Base-by-base conservation (phyloP, 331 rosid genomes). In the Cucumis variabilis region DNA sequence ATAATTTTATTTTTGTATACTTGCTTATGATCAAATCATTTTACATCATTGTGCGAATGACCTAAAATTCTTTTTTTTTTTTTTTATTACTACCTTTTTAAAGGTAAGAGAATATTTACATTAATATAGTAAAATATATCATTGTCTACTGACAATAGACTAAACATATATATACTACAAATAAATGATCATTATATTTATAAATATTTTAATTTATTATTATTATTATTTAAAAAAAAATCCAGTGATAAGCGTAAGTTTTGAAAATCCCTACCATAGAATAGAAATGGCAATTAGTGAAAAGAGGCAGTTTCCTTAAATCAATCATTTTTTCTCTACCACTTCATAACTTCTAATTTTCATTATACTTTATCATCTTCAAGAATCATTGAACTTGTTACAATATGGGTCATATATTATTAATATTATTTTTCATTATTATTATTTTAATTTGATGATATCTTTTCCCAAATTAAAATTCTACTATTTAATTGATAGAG, bases 321-420 rank as follows among this genome's bases (percentile, higher is more conserved):
- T 75, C 82, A 75, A 75, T 75, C 82, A 75, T 75, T 44, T 44
- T 75, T 11, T 23, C 28, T 75, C 60, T 44, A 27, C 23, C 20
- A 75, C 33, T 75, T 75, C n/a, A 75, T 66, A 66, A 14, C 33
- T 8, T 30, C 13, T 14, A 68, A 13, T n/a, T 8, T 25, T 68
- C 20, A 66, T 72, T 17, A 33, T 71, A 70, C 9, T 73, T 73
- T 10, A 30, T 37, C 33, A 75, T 46, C 60, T 75, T 75, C 82
- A 75, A 21, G 62, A 75, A 75, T 75, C 82, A 75, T 75, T 75
- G 82, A 75, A 46, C 82, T 75, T 75, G 81, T 46, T 75, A n/a
- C 82, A 46, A 44, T 23, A 44, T 75, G 19, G 19, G 28, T 75
- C 60, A 68, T 63, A 0, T 63, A 63, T 21, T 63, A 20, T 20